Base-by-base conservation (phyloP, 2,329 filamentous ascomycete species). In the Penicillium sp. region DNA sequence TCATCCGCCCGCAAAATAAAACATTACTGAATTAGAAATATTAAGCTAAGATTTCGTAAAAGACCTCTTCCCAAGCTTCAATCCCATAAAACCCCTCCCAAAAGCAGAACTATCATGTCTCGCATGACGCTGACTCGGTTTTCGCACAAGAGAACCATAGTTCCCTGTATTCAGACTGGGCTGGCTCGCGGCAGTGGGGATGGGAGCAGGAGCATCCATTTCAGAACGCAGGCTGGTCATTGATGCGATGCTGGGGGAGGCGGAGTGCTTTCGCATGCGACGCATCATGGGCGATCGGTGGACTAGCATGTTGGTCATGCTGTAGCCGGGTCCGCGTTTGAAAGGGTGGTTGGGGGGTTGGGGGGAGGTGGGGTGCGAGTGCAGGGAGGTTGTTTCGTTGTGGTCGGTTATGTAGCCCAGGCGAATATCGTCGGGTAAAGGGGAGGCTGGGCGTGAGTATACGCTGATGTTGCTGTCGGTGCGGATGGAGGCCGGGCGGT, bases 141-240 rank as follows among this genome's bases (percentile, higher is more conserved):
- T 60, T 0, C 53, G 54, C 25, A 43, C 45, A 5, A 42, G 44
- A 7, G 44, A 18, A 20, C 55, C 56, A 28, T 48, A 32, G 15
- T 18, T 46, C 3, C 24, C 8, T 7, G 32, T 10, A 4, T 18
- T 44, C 5, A 45, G 38, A 9, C 8, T 9, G 0, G 44, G 24
- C 27, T 57, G 58, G 28, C 27, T 48, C 1, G 51, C 42, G 4
- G 46, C 33, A 2, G 55, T 31, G 0, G 50, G 31, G 20, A 44
- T 37, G 38, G 50, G 33, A 2, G n/a, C 47, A n/a, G 35, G 13
- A 7, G 44, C 33, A 35, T 60, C 62, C 29, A 63, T 52, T 31
- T 66, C 66, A 0, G 65, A 65, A 4, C 60, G 63, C 10, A 68
- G 52, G 29, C 62, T 67, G 47, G 55, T 66, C n/a, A 60, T 46